Evolutionary conservation across 257 asterid species (phyloP), one percentile per base, ranked within the genome.

Genomic region (Ligustrum vulgare): DNA sequence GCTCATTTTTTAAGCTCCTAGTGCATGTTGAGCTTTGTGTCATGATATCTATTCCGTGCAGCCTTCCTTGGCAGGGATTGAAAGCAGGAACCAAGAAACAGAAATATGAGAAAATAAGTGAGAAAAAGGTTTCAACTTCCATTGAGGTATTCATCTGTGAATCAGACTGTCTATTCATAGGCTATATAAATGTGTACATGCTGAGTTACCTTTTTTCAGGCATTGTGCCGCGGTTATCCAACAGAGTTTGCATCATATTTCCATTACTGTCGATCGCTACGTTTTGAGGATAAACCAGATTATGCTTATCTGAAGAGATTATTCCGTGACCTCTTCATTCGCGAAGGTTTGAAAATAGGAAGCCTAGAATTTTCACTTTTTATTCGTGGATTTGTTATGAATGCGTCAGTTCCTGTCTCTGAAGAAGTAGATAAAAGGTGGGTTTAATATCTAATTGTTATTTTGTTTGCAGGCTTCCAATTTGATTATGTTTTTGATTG

Each of bases 41-140:
- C 65, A 64, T 90, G 79, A 84, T 84, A 68, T 84, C 32, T 82
- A 49, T 84, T 79, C 71, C 64, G 72, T 84, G 81, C 79, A 94
- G 98, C 84, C 97, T 93, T 70, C 98, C 98, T 45, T 93, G 98
- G 98, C 98, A 93, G 83, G 98, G 98, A 76, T 87, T 94, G 60
- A 94, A 89, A 94, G 98, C 98, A 35, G 98, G 96, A 82, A 94
- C 89, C 64, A 94, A 92, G 87, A 94, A 94, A 80, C 98, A 92
- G 80, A 94, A 94, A 77, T 94, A 94, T 79, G 98, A 94, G 82
- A 94, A 90, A 79, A 94, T 94, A 75, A 88, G 98, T 79, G 98
- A 94, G 84, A 94, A 85, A 78, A 92, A 94, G 83, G 97, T 92
- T 80, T 92, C 98, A 56, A 94, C 98, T 49, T 92, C 98, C 72